A percentile compares a stretch with the other conserved stretches of the same genome.
phyloP scores from a whole-genome alignment of 257 asterid species.

The Penstemon eatonii region DNA sequence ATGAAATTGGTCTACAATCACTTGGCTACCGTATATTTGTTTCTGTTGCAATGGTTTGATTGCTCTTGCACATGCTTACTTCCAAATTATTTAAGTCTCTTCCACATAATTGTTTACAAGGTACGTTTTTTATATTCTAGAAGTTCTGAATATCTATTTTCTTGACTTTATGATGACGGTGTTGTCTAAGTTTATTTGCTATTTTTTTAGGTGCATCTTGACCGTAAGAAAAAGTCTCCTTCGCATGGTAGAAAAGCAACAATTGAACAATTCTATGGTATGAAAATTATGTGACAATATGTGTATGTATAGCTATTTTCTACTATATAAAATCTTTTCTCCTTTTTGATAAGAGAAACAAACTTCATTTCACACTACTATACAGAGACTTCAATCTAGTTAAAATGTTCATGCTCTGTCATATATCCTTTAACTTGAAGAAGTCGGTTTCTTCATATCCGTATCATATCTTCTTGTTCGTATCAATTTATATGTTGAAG shows the following conservation, averaged over 20 bases:
- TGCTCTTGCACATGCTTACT: slow-evolving; percentile 49
- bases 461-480: background rate
- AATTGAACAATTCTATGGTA: slow-evolving; percentile 59
- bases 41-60: slow-evolving; percentile 54
- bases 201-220: slow-evolving; percentile 44
- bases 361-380: background rate
- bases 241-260: slow-evolving; percentile 58
- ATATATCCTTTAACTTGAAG: too few relatives aligned
- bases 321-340: background rate
- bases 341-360: background rate
- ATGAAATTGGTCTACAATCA: slow-evolving; percentile 57
- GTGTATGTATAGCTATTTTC: background rate
- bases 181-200: background rate
- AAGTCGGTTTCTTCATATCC: too few relatives aligned
- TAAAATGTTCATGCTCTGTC: too few relatives aligned
- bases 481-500: background rate
- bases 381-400: too few relatives aligned
- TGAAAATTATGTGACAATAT: slow-evolving; percentile 1
- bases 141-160: background rate
- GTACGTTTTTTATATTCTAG: slow-evolving; percentile 27
- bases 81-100: slow-evolving; percentile 49
- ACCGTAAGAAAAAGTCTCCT: slow-evolving; percentile 37
- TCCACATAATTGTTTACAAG: slow-evolving; percentile 52
- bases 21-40: slow-evolving; percentile 44
- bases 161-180: slow-evolving; percentile 3